phyloP scores from a whole-genome alignment of 768 basidiomycete species.

The Dacryopinax spathularia region DNA sequence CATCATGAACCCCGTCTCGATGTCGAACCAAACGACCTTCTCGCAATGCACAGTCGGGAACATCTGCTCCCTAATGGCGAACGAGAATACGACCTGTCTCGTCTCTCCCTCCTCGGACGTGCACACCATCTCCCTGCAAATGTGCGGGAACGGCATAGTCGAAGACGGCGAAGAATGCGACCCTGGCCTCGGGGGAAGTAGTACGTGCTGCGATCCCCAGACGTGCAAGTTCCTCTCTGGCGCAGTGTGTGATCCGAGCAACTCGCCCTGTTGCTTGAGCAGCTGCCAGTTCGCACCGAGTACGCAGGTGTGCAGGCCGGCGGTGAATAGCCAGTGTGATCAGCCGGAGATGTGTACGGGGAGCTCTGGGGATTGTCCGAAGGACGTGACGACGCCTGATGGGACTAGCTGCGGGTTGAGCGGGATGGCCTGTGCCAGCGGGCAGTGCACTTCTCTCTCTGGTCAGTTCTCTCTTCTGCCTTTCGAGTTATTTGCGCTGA shows the following conservation, averaged over 20 bases:
- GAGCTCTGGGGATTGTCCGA: slow-evolving; percentile 54
- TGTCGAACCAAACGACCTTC: slow-evolving; percentile 49
- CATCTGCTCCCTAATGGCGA: slow-evolving; percentile 41
- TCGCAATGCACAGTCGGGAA: slow-evolving; percentile 73
- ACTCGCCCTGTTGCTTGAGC: slow-evolving; percentile 58
- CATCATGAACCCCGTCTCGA: slow-evolving; percentile 74
- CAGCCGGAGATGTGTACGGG: slow-evolving; percentile 61
- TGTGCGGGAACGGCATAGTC: slow-evolving; percentile 71
- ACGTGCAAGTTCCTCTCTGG: slow-evolving; percentile 61
- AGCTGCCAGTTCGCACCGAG: slow-evolving; percentile 55
- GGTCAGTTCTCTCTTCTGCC: slow-evolving; percentile 30
- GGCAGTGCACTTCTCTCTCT: slow-evolving; percentile 59
- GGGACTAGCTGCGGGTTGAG: slow-evolving; percentile 48
- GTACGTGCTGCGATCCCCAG: slow-evolving; percentile 55
- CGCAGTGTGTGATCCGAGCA: slow-evolving; percentile 66
- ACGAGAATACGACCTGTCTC: slow-evolving; percentile 49
- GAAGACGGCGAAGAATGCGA: slow-evolving; percentile 71
- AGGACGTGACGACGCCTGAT: slow-evolving; percentile 46
- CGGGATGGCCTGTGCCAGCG: slow-evolving; percentile 59
- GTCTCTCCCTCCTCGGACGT: slow-evolving; percentile 35
- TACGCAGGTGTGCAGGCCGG: slow-evolving; percentile 55
- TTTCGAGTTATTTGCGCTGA: slow-evolving; percentile 5
- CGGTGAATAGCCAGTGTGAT: slow-evolving; percentile 56
- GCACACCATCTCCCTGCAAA: slow-evolving; percentile 45
- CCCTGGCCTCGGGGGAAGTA: slow-evolving; percentile 46